Base-by-base conservation (phyloP, 148 eudicot species). In the Selenicereus undatus region DNA sequence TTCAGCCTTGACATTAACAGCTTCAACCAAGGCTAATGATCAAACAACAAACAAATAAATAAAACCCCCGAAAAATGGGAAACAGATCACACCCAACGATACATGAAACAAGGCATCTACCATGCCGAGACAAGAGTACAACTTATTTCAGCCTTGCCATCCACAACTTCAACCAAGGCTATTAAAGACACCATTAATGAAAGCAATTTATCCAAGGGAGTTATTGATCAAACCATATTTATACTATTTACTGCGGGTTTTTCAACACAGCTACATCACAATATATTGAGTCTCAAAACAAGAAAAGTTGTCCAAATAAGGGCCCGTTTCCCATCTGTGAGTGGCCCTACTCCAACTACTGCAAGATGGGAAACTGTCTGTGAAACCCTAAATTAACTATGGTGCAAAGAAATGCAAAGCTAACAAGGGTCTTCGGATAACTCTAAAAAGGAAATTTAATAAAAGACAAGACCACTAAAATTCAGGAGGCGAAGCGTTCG, bases 241-340 rank as follows among this genome's bases (percentile, higher is more conserved):
- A 81, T 84, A 78, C 43, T 81, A 81, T 84, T 77, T 84, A 84
- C 86, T 80, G 78, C 76, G 75, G 62, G 68, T 65, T 73, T 73
- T 77, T 66, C 1, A 42, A 73, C 56, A 81, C 66, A 64, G 78
- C 83, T 84, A 81, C 83, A 84, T 84, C 35, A 66, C 71, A 78
- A 81, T 60, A 78, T 45, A 80, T 64, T 73, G 66, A 78, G 83
- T 80, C 54, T 78, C 72, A 30, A 8, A 81, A 75, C 52, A 42
- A 74, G 12, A 78, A 73, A 64, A 82, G 74, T 1, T 11, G 75
- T 73, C 75, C 62, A 78, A 77, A 78, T 50, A 81, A 35, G 66
- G 75, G 78, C 73, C 77, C 54, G 32, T 72, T 29, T 78, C 80
- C 83, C 73, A 83, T 27, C 32, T 3, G 0, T 43, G 80, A 30